Base-by-base conservation (phyloP, 345 rosid species). In the Populus pruinosa region DNA sequence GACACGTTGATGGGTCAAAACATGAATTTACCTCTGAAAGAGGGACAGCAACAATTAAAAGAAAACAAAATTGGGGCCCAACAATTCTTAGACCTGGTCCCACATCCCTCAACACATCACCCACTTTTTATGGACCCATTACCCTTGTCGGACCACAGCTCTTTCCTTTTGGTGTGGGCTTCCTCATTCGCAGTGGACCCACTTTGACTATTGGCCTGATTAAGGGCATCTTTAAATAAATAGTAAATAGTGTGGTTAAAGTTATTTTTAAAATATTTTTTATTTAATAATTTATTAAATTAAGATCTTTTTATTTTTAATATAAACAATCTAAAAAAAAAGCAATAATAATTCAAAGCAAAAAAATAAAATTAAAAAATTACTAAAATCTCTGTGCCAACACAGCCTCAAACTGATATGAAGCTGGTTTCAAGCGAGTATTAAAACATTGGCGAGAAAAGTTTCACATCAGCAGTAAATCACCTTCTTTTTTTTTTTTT, bases 171-270 rank as follows among this genome's bases (percentile, higher is more conserved):
- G 50, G 17, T 67, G 76, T 72, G 85, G 78, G 82, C 80, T 65
- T 39, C 76, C 80, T 77, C 85, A 79, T 71, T 76, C 71, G 69
- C 5, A 14, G 64, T 71, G 82, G 89, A 75, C 84, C 87, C 89
- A 78, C 87, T 80, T 84, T 86, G 85, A 82, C 87, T 59, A 73
- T 25, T 68, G 68, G 79, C 82, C 74, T 33, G 36, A 33, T 33
- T 33, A 33, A 4, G 36, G 0, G 33, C 4, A 31, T 31, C 4
- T 31, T 31, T 31, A 1, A 31, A 31, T 2, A 31, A 31, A 31
- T 33, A 33, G 5, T 33, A 33, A 27, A 27, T 27, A 27, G 29
- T 1, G 29, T 27, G 29, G 29, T 27, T 27, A 27, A 27, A 27
- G 33, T 33, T 33, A 4, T 33, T 33, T 33, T 33, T 33, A 3